Evolutionary conservation across 2,329 filamentous ascomycete species (phyloP).

Genomic region (Penicillium verrucosum): DNA sequence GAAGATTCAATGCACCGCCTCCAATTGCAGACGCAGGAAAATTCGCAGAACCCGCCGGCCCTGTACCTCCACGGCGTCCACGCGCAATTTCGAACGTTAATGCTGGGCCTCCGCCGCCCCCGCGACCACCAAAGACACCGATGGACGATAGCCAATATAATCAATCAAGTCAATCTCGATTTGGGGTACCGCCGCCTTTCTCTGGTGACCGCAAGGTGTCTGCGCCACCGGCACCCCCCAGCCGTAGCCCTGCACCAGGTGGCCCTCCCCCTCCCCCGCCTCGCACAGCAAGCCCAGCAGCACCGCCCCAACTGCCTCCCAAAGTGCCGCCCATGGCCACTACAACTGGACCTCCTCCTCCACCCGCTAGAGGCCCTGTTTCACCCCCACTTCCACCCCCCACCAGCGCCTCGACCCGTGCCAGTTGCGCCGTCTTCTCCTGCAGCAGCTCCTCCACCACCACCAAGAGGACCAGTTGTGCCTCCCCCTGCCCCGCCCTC

Average conservation of each 20-base stretch:
- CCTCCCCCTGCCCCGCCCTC: slow-evolving; percentile 27
- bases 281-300: slow-evolving; percentile 44
- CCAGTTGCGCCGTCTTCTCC: slow-evolving; percentile 33
- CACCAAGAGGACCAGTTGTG: slow-evolving; percentile 35
- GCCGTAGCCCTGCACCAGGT: slow-evolving; percentile 55
- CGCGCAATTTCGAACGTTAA: slow-evolving; percentile 50
- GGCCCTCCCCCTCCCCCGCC: slow-evolving; percentile 67
- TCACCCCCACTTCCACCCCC: slow-evolving; percentile 46
- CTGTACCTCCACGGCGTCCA: slow-evolving; percentile 47
- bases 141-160: slow-evolving; percentile 63
- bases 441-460: slow-evolving; percentile 44
- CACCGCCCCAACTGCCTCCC: slow-evolving; percentile 51
- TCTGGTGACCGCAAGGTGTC: slow-evolving; percentile 60
- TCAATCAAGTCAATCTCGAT: slow-evolving; percentile 49
- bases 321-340: slow-evolving; percentile 39
- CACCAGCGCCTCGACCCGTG: slow-evolving; percentile 17
- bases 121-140: slow-evolving; percentile 66
- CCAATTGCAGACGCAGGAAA: slow-evolving; percentile 87
- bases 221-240: slow-evolving; percentile 70
- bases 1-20: slow-evolving; percentile 76
- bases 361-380: slow-evolving; percentile 45
- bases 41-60: slow-evolving; percentile 60
- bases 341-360: slow-evolving; percentile 56
- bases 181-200: slow-evolving; percentile 78
- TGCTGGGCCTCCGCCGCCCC: slow-evolving; percentile 65